These are phyloP conservation scores for Trichoderma citrinoviride DNA, from an alignment of 2,329 filamentous ascomycete genomes.

Conservation along the genomic window DNA sequence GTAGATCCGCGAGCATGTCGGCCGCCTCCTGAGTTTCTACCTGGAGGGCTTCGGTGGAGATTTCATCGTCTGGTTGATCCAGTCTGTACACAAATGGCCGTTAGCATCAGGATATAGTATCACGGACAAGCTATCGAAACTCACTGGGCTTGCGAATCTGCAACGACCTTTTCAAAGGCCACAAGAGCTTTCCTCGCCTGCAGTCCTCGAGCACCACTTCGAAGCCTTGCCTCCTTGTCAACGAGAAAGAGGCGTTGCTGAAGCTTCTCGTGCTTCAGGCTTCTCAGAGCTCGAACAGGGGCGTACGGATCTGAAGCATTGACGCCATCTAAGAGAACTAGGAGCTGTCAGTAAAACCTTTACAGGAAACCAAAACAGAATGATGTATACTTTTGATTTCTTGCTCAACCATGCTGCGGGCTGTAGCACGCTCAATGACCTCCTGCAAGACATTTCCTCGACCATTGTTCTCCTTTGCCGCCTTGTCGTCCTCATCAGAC, in stretches of 20 bases:
- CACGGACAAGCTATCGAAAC: slow-evolving; percentile 24
- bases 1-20: slow-evolving; percentile 67
- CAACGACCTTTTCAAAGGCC: slow-evolving; percentile 64
- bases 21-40: slow-evolving; percentile 66
- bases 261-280: slow-evolving; percentile 60
- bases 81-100: slow-evolving; percentile 32
- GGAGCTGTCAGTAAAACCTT: slow-evolving; percentile 24
- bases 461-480: slow-evolving; percentile 11
- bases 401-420: slow-evolving; percentile 54
- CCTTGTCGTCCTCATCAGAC: slow-evolving; percentile 33
- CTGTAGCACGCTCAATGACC: slow-evolving; percentile 61
- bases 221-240: slow-evolving; percentile 69
- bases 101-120: background rate
- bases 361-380: background rate
- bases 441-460: slow-evolving; percentile 58
- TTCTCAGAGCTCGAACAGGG: slow-evolving; percentile 59
- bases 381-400: slow-evolving; percentile 56
- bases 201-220: slow-evolving; percentile 72
- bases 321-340: slow-evolving; percentile 58
- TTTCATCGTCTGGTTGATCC: slow-evolving; percentile 53
- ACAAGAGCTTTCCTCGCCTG: slow-evolving; percentile 73
- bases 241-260: slow-evolving; percentile 63
- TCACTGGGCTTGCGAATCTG: slow-evolving; percentile 54
- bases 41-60: slow-evolving; percentile 56
- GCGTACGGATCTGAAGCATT: slow-evolving; percentile 55